Evolutionary conservation across 805 yeast genomes (phyloP).

Genomic region (Teunomyces kruisii): DNA sequence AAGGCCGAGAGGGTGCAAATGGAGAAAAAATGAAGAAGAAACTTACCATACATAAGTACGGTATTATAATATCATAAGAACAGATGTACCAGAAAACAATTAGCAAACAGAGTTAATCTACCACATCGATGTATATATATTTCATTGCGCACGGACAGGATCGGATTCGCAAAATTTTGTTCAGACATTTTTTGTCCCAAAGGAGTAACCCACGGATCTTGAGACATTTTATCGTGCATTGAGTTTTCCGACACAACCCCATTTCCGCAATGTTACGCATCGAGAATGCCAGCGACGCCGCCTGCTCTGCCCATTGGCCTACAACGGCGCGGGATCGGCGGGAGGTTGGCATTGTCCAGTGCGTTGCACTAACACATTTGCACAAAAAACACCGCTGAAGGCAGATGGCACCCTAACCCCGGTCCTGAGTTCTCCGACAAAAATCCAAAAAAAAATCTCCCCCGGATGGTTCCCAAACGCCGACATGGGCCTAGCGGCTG

Average conservation of each 20-base stretch:
- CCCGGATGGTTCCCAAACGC: too few species aligned
- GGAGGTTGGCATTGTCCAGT: too few species aligned
- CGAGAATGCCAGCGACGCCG: too few species aligned
- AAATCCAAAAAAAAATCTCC: too few species aligned
- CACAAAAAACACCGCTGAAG: too few species aligned
- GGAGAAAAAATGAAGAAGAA: neutral
- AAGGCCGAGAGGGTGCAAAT: neutral
- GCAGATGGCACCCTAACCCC: too few species aligned
- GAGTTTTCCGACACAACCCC: neutral
- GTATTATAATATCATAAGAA: neutral
- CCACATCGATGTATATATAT: constrained; percentile 1
- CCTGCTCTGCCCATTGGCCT: too few species aligned
- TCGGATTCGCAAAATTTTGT: constrained; percentile 3
- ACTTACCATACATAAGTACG: constrained; percentile 4
- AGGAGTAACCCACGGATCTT: constrained; percentile 3
- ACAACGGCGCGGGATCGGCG: too few species aligned
- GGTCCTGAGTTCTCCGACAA: too few species aligned
- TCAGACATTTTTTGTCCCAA: constrained; percentile 3
- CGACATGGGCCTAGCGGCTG: too few species aligned
- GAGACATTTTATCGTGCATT: neutral
- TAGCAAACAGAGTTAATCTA: neutral
- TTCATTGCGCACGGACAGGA: constrained; percentile 4
- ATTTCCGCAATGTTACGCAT: neutral
- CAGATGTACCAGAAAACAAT: neutral
- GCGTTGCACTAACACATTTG: too few species aligned